Percentiles rank a stretch among this genome's conserved stretches.
phyloP scores from a whole-genome alignment of 805 yeast genomes.

The Starmerella sirachaensis region DNA sequence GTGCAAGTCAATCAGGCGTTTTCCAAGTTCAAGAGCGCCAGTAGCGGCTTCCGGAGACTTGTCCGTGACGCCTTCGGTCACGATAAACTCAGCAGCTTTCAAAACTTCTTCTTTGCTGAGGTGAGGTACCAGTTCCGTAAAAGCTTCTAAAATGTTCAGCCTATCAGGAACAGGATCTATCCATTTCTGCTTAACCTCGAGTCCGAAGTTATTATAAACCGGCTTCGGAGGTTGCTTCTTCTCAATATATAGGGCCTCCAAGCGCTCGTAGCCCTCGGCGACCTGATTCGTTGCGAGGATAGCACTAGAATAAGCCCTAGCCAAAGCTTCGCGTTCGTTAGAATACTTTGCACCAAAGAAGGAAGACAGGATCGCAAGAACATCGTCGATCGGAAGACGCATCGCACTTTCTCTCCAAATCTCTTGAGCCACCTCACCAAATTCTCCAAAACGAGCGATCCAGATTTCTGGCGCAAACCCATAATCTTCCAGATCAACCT shows the following conservation, averaged over 20 bases:
- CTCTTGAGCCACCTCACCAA: constrained; percentile 51
- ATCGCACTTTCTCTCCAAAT: constrained; percentile 74
- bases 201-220: constrained; percentile 59
- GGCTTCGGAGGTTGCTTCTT: constrained; percentile 34
- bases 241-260: constrained; percentile 46
- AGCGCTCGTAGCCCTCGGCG: constrained; percentile 31
- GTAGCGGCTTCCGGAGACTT: constrained; percentile 58
- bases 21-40: constrained; percentile 64
- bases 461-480: constrained; percentile 57
- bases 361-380: constrained; percentile 36
- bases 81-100: constrained; percentile 33
- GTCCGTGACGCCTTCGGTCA: constrained; percentile 45
- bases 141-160: constrained; percentile 63
- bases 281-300: constrained; percentile 17
- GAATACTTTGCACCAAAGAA: constrained; percentile 36
- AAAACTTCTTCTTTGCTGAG: constrained; percentile 25
- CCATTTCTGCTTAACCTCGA: constrained; percentile 50
- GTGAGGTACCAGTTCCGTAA: constrained; percentile 44
- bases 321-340: constrained; percentile 57
- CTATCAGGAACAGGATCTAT: constrained; percentile 77
- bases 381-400: constrained; percentile 30
- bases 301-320: constrained; percentile 50
- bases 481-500: constrained; percentile 40
- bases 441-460: constrained; percentile 65
- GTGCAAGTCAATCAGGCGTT: constrained; percentile 50